Conservation (phyloP, 2,329 filamentous ascomycete species). For the Trichophyton schoenleinii region DNA sequence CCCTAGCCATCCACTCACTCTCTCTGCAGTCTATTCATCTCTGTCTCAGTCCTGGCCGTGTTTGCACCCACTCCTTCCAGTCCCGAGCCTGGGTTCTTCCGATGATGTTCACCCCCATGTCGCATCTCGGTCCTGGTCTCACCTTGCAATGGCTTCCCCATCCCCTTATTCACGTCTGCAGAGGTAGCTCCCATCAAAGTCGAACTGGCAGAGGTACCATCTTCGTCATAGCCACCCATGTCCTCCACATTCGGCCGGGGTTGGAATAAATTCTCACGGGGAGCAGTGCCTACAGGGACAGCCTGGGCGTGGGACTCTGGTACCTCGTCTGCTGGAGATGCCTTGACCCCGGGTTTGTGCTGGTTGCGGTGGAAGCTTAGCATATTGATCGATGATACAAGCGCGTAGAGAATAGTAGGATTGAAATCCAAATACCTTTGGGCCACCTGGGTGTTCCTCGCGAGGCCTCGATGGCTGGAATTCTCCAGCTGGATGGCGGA, state of each 20-base stretch:
- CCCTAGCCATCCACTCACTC: neutral
- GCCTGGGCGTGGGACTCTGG: constrained; percentile 54
- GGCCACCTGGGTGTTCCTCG: neutral
- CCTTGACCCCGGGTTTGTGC: constrained; percentile 52
- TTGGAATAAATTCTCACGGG: constrained; percentile 37
- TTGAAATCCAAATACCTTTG: neutral
- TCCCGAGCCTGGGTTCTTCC: constrained; percentile 32
- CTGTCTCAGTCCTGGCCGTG: neutral
- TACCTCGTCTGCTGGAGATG: constrained; percentile 42
- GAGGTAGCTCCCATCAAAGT: constrained; percentile 43
- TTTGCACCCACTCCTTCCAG: constrained; percentile 34
- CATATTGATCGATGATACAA: too few species aligned
- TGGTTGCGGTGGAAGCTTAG: constrained; percentile 19
- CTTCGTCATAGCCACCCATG: constrained; percentile 13
- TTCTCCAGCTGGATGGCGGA: neutral
- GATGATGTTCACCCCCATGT: constrained; percentile 34
- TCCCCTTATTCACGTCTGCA: constrained; percentile 40
- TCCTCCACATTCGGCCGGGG: constrained; percentile 29
- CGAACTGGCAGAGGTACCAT: constrained; percentile 23
- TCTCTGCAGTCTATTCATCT: neutral
- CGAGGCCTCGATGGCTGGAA: neutral
- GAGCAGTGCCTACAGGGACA: constrained; percentile 51
- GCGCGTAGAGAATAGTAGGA: too few species aligned
- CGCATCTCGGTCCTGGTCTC: constrained; percentile 37
- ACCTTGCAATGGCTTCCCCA: constrained; percentile 41